Percentiles rank a stretch among this genome's conserved stretches.
These are phyloP conservation scores for Chlorociboria aeruginascens DNA, from an alignment of 495 filamentous ascomycete species.

Conservation along the genomic window DNA sequence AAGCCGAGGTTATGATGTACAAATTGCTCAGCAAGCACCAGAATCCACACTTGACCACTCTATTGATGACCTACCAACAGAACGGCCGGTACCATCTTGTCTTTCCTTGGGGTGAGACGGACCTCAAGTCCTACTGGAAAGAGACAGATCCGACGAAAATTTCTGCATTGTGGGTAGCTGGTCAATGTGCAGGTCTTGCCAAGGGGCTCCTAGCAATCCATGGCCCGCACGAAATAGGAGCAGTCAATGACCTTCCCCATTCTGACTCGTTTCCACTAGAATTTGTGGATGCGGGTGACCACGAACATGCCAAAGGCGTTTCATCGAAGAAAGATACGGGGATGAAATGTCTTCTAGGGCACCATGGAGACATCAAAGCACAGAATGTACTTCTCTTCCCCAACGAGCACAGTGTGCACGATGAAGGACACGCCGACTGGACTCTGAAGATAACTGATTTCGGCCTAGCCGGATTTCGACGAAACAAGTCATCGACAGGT, in stretches of 20 bases:
- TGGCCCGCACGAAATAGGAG: background rate
- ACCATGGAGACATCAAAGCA: conserved; percentile 18
- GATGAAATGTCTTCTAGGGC: background rate
- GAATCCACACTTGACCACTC: background rate
- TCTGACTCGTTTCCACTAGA: background rate
- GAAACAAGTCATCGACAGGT: background rate
- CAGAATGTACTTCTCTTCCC: conserved; percentile 14
- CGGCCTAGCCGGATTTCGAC: conserved; percentile 1
- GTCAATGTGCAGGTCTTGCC: conserved; percentile 13
- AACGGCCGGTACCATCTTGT: conserved; percentile 10
- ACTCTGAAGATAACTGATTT: conserved; percentile 13
- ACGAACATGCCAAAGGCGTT: background rate
- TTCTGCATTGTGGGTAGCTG: conserved; percentile 1
- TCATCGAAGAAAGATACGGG: background rate
- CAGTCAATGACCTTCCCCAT: background rate
- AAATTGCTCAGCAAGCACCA: conserved; percentile 13
- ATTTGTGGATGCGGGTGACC: background rate
- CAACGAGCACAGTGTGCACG: background rate
- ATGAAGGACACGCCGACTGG: background rate
- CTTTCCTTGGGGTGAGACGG: conserved; percentile 16
- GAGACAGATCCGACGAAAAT: background rate
- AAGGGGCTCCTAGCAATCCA: conserved; percentile 9
- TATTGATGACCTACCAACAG: background rate
- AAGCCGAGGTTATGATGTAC: conserved; percentile 16
- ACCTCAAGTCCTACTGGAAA: conserved; percentile 12